Conservation (phyloP, 2,329 filamentous ascomycete species). For the Alternaria gansuensis region DNA sequence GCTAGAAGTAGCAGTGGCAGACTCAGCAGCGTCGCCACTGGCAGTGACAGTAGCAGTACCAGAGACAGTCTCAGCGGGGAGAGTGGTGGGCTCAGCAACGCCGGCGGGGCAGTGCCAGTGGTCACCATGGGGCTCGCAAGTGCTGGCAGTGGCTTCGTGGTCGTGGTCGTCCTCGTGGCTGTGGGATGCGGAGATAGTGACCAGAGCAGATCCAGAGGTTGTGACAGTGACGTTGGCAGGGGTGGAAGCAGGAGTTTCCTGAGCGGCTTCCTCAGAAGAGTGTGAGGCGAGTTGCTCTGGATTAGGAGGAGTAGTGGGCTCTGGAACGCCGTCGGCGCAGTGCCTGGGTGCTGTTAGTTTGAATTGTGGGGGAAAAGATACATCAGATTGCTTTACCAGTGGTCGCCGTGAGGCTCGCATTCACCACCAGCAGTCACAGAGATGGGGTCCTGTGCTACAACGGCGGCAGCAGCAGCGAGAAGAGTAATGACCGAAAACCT, state of each 20-base stretch:
- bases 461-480: conserved; percentile 24
- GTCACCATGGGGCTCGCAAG: conserved; percentile 40
- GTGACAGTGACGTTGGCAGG: conserved; percentile 1
- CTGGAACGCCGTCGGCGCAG: conserved; percentile 22
- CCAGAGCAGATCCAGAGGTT: conserved; percentile 10
- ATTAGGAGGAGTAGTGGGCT: conserved; percentile 18
- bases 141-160: conserved; percentile 37
- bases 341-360: conserved; percentile 13
- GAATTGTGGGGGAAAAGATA: not conserved
- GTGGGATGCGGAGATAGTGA: conserved; percentile 12
- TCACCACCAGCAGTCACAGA: conserved; percentile 8
- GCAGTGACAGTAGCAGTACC: conserved; percentile 19
- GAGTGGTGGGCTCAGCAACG: conserved; percentile 38
- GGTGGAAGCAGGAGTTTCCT: conserved; percentile 2
- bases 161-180: conserved; percentile 34
- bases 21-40: conserved; percentile 8
- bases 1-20: conserved; percentile 12
- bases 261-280: conserved; percentile 13
- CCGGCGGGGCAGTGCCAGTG: conserved; percentile 43
- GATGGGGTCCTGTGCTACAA: conserved; percentile 31
- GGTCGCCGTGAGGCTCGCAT: conserved; percentile 39
- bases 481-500: conserved; percentile 30
- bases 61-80: conserved; percentile 17
- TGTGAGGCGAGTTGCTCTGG: conserved; percentile 16
- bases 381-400: conserved; percentile 31